Evolutionary conservation across 176 grass and related monocot species (phyloP).

Genomic region (Oryza officinalis): DNA sequence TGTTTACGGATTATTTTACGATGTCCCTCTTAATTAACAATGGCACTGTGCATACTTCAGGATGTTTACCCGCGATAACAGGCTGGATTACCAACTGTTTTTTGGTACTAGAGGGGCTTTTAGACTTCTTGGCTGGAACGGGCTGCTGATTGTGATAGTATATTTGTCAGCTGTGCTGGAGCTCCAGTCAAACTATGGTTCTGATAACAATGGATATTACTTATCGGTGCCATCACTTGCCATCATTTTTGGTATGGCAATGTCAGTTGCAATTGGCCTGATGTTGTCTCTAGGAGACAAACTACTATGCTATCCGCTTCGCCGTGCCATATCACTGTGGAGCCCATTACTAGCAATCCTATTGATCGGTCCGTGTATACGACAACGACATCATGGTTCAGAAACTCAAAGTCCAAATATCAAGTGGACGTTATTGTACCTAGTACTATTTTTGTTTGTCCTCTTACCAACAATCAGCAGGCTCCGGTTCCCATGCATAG

Average conservation of each 20-base stretch:
- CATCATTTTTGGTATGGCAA: not conserved
- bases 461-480: conserved; percentile 1
- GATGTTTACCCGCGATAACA: conserved; percentile 7
- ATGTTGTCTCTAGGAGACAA: not conserved
- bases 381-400: too few relatives aligned
- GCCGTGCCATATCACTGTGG: not conserved
- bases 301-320: not conserved
- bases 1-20: too few relatives aligned
- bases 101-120: not conserved
- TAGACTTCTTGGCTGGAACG: not conserved
- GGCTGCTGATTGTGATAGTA: not conserved
- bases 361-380: too few relatives aligned
- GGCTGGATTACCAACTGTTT: conserved; percentile 13
- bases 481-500: not conserved
- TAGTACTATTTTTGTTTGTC: not conserved
- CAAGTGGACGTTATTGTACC: not conserved
- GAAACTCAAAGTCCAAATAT: too few relatives aligned
- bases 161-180: not conserved
- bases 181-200: not conserved
- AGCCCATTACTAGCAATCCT: not conserved
- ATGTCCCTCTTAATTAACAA: not conserved
- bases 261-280: not conserved
- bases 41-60: not conserved
- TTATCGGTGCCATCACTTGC: not conserved
- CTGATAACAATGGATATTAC: too few relatives aligned